A percentile compares a stretch with the other conserved stretches of the same genome.
Conservation (phyloP, 768 basidiomycete genomes). For the Cystofilobasidium ferigula region DNA sequence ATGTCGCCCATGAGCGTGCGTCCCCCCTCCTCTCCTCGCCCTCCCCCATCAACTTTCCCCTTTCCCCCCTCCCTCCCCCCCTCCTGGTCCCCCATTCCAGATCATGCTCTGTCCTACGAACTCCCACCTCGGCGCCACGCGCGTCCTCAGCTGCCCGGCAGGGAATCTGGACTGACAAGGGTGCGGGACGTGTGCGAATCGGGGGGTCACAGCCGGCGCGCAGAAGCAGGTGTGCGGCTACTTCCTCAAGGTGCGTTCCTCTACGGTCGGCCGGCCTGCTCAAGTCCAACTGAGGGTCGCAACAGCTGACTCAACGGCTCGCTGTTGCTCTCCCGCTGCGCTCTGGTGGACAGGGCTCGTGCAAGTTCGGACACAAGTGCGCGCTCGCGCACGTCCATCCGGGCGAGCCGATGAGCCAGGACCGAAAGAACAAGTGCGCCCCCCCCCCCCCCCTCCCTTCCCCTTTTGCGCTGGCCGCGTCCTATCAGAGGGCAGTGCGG, state of each 20-base stretch:
- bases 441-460: neutral
- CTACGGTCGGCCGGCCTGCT: constrained; percentile 39
- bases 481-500: too few relatives aligned
- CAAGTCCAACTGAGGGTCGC: neutral
- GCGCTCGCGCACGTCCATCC: constrained; percentile 89
- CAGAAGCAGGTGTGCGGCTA: constrained; percentile 40
- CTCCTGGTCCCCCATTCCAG: constrained; percentile 24
- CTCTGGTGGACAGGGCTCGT: too few relatives aligned
- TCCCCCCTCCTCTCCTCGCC: constrained; percentile 1
- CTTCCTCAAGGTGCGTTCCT: constrained; percentile 70
- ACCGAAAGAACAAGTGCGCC: constrained; percentile 81
- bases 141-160: too few relatives aligned
- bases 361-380: constrained; percentile 55
- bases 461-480: too few relatives aligned
- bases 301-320: neutral
- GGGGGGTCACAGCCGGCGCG: constrained; percentile 23
- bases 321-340: neutral
- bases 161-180: too few relatives aligned
- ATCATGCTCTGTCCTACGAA: too few relatives aligned
- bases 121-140: too few relatives aligned
- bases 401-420: constrained; percentile 89
- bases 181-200: neutral
- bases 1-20: constrained; percentile 56
- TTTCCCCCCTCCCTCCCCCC: constrained; percentile 3
- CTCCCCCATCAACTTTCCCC: neutral